Percentiles rank a stretch among this genome's conserved stretches.
Conservation (phyloP, 257 asterid species). For the Solanum medicagineum region DNA sequence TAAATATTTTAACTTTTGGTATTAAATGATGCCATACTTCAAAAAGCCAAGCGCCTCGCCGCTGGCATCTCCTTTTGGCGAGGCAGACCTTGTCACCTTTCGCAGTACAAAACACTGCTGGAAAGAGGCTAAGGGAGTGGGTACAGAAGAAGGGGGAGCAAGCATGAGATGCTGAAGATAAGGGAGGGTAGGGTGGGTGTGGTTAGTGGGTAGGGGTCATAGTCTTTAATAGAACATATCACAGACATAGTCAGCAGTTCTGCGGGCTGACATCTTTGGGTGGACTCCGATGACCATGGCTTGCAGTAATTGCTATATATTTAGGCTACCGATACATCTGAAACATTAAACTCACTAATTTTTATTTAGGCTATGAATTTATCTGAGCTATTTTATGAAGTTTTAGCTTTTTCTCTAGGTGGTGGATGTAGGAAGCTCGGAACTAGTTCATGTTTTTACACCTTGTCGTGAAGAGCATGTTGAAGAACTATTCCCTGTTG, state of each 20-base stretch:
- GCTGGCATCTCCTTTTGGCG: too few relatives aligned
- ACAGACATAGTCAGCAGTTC: not conserved
- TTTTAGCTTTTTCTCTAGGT: slow-evolving; percentile 34
- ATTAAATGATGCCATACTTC: too few relatives aligned
- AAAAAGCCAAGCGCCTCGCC: too few relatives aligned
- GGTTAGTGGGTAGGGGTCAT: not conserved
- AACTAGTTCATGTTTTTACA: slow-evolving; percentile 40
- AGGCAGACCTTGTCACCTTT: too few relatives aligned
- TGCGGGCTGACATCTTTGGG: not conserved
- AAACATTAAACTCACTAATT: not conserved
- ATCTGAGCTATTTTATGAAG: not conserved
- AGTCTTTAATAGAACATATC: too few relatives aligned
- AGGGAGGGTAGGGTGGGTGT: not conserved
- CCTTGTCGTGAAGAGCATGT: slow-evolving; percentile 47
- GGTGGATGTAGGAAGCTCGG: slow-evolving; percentile 37
- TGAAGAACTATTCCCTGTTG: slow-evolving; percentile 50
- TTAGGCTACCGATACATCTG: not conserved
- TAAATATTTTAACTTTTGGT: too few relatives aligned
- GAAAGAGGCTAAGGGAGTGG: not conserved
- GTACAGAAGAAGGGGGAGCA: not conserved
- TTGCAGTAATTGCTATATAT: not conserved
- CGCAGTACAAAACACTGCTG: too few relatives aligned
- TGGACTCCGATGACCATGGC: not conserved
- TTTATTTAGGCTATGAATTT: not conserved
- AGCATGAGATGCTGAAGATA: not conserved